phyloP scores from a whole-genome alignment of 331 rosid genomes.

The Saraca asoca region DNA sequence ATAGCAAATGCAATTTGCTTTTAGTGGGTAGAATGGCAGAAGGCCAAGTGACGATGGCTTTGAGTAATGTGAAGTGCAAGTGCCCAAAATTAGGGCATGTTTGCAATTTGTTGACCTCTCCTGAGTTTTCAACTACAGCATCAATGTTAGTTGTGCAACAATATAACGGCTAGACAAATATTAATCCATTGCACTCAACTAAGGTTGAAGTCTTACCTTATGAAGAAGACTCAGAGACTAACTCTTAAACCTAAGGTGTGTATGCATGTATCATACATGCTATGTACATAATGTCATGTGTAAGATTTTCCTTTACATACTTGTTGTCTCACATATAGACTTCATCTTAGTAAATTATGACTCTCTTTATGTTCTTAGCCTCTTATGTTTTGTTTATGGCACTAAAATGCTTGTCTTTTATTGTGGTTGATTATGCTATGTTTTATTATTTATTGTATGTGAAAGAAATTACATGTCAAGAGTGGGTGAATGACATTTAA shows the following conservation, averaged over 20 bases:
- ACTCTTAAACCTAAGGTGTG: slow-evolving; percentile 29
- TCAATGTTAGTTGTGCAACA: slow-evolving; percentile 67
- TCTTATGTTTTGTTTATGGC: no score
- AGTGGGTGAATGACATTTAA: no score
- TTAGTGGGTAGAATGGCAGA: slow-evolving; percentile 54
- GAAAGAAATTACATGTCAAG: no score
- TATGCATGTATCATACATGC: no score
- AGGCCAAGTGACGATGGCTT: slow-evolving; percentile 41
- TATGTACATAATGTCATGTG: no score
- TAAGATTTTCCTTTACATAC: no score
- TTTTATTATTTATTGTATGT: no score
- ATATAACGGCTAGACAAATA: slow-evolving; percentile 23
- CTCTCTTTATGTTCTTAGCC: no score
- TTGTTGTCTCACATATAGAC: no score
- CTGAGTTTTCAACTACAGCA: slow-evolving; percentile 45
- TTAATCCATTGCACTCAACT: not conserved
- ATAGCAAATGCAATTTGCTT: slow-evolving; percentile 47
- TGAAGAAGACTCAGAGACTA: slow-evolving; percentile 26
- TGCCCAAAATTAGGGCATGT: slow-evolving; percentile 59
- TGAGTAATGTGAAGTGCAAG: slow-evolving; percentile 41
- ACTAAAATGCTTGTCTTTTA: no score
- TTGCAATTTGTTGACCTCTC: slow-evolving; percentile 47
- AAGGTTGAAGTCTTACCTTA: slow-evolving; percentile 30
- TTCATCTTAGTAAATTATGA: no score
- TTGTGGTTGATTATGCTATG: no score